A percentile compares a stretch with the other conserved stretches of the same genome.
phyloP scores from a whole-genome alignment of 257 asterid species.

The Solanum phureja region DNA sequence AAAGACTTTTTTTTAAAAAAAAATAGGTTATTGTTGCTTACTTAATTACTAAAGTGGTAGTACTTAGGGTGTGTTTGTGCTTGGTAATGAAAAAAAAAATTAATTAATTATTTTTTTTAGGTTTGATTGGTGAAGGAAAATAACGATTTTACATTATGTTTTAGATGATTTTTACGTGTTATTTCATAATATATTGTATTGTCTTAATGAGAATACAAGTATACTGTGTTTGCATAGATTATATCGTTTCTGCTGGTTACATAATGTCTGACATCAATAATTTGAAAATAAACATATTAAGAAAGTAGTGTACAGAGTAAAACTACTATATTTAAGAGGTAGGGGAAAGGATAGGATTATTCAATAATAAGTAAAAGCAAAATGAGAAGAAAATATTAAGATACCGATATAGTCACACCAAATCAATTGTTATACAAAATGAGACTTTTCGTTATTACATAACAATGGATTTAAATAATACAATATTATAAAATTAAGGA shows the following conservation, averaged over 20 bases:
- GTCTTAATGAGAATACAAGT: background rate
- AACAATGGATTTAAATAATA: background rate
- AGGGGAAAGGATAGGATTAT: background rate
- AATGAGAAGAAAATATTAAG: background rate
- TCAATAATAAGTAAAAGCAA: background rate
- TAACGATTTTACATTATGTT: too few relatives aligned
- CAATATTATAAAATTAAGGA: accelerated
- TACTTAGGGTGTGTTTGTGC: background rate
- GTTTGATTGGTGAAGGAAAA: background rate
- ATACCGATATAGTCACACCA: accelerated
- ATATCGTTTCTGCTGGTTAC: background rate
- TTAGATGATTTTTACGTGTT: background rate
- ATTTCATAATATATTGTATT: background rate
- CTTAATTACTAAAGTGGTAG: background rate
- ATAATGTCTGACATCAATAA: background rate
- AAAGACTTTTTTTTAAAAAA: background rate
- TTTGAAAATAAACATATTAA: background rate
- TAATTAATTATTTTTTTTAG: accelerated
- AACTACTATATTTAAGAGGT: background rate
- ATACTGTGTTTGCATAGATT: background rate
- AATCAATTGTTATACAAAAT: background rate
- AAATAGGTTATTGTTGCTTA: background rate
- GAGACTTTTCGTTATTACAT: accelerated
- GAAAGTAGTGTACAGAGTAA: accelerated
- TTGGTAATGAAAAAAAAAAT: background rate